phyloP scores from a whole-genome alignment of 257 asterid species.

The Nicotiana sylvestris region DNA sequence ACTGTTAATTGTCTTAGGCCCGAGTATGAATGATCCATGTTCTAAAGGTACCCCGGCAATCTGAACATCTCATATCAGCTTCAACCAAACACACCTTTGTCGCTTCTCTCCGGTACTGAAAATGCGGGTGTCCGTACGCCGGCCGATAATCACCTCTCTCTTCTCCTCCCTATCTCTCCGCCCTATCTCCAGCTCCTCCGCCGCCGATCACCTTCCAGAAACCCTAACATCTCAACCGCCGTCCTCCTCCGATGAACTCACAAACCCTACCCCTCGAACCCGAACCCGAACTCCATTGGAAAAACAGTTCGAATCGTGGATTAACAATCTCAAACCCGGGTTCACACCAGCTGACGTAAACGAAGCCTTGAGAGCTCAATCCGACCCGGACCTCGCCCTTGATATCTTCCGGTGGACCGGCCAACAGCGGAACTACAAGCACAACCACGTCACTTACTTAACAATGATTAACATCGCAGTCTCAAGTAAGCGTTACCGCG shows the following conservation, averaged over 20 bases:
- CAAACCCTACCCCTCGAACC: constrained; percentile 17
- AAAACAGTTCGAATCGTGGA: constrained; percentile 77
- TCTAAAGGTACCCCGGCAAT: not conserved
- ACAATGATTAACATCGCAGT: constrained; percentile 57
- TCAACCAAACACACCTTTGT: not conserved
- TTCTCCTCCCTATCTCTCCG: constrained; percentile 34
- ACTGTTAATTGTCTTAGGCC: not conserved
- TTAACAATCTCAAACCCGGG: constrained; percentile 72
- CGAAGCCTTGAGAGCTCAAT: constrained; percentile 55
- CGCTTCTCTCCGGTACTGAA: not conserved
- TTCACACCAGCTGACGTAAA: constrained; percentile 73
- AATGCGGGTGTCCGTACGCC: constrained; percentile 16
- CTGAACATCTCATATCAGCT: not conserved
- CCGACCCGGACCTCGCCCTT: constrained; percentile 88
- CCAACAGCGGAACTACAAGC: constrained; percentile 84
- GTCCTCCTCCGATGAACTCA: constrained; percentile 17
- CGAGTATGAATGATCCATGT: not conserved
- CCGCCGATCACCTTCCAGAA: constrained; percentile 16
- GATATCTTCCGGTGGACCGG: constrained; percentile 98
- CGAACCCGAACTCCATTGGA: constrained; percentile 63
- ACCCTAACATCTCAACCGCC: constrained; percentile 15
- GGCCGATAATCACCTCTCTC: constrained; percentile 23
- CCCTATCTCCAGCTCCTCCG: constrained; percentile 26
- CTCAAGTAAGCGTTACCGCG: constrained; percentile 63
- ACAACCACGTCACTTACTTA: constrained; percentile 57